Conservation (phyloP, 23 red algal species). For the Gracilaria gracilis region DNA sequence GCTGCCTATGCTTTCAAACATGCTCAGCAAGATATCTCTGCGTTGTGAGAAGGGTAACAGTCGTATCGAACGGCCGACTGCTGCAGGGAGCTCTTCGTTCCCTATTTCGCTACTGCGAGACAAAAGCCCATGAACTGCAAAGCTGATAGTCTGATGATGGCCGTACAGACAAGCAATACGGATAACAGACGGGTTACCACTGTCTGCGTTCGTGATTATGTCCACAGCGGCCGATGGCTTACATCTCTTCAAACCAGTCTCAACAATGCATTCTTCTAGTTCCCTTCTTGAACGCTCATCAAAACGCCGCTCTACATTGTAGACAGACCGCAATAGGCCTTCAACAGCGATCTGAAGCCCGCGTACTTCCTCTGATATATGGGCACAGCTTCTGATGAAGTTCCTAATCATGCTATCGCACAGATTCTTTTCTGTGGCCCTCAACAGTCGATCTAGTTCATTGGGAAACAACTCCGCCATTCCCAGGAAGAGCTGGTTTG, state of each 20-base stretch:
- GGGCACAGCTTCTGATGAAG: neutral
- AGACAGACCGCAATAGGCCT: neutral
- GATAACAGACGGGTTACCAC: slow-evolving; percentile 6
- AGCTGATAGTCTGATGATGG: neutral
- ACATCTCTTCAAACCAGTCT: slow-evolving; percentile 5
- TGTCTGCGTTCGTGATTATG: neutral
- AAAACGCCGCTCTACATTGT: neutral
- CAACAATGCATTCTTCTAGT: neutral
- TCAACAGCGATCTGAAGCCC: slow-evolving; percentile 12
- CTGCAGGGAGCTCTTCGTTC: neutral
- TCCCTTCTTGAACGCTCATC: neutral
- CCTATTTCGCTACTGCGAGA: neutral
- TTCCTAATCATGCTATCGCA: neutral
- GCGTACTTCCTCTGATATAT: neutral
- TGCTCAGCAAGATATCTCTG: slow-evolving; percentile 10
- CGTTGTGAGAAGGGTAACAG: slow-evolving; percentile 17
- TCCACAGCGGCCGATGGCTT: neutral
- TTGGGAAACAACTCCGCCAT: slow-evolving; percentile 14
- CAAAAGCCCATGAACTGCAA: neutral
- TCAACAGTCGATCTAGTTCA: neutral
- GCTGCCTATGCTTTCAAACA: neutral
- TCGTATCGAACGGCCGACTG: neutral
- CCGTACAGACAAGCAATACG: slow-evolving; percentile 3
- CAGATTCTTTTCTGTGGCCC: neutral
- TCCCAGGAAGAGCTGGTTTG: slow-evolving; percentile 10